A percentile compares a stretch with the other conserved stretches of the same genome.
Conservation (phyloP, 1,139 yeast species). For the Pichia kudriavzevii region DNA sequence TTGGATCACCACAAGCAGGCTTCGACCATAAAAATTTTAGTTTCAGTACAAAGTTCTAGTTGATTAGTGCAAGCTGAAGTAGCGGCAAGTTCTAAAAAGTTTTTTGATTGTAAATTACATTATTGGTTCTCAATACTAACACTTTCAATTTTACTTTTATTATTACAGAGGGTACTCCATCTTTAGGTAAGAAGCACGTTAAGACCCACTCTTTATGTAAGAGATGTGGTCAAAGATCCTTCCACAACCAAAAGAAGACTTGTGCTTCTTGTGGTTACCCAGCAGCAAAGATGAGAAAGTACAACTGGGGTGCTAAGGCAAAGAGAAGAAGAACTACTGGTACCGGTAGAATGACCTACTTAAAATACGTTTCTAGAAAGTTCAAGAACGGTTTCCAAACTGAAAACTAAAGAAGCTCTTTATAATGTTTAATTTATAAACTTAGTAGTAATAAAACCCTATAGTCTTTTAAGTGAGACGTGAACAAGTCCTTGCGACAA, state of each 20-base stretch:
- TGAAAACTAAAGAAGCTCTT: conserved; percentile 16
- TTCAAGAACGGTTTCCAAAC: conserved; percentile 98
- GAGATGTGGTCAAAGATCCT: conserved; percentile 99
- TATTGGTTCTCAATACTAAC: too few species aligned
- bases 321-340: conserved; percentile 99
- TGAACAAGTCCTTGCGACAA: background rate
- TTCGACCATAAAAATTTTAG: too few species aligned
- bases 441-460: too few species aligned
- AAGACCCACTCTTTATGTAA: conserved; percentile 99
- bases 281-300: conserved; percentile 96
- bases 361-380: conserved; percentile 94
- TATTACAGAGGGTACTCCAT: conserved; percentile 94
- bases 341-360: conserved; percentile 99
- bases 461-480: conserved; percentile 1
- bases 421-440: conserved; percentile 6
- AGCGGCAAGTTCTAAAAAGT: too few species aligned
- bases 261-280: conserved; percentile 99
- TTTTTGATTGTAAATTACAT: too few species aligned
- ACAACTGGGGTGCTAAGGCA: conserved; percentile 99
- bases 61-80: too few species aligned
- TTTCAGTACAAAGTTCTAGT: too few species aligned
- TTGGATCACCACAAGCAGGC: too few species aligned
- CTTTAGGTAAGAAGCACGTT: conserved; percentile 99
- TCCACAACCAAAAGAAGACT: conserved; percentile 99
- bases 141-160: conserved; percentile 11